Conservation (phyloP, 768 basidiomycete species). For the Suillus americanus region DNA sequence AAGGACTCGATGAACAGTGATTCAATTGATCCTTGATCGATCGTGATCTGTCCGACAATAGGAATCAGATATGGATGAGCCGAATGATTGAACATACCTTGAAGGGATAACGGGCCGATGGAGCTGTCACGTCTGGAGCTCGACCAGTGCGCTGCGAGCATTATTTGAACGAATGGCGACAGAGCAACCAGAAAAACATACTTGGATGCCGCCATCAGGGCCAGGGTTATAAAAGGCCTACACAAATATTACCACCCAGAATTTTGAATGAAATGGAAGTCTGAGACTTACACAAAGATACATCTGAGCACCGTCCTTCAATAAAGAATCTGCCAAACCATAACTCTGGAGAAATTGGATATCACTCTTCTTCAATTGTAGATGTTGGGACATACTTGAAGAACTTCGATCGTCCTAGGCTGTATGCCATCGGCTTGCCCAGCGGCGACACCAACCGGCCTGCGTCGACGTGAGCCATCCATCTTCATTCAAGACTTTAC, state of each 20-base stretch:
- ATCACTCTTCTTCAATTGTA: not conserved
- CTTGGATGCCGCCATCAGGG: conserved; percentile 60
- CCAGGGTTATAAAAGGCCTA: conserved; percentile 79
- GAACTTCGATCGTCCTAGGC: conserved; percentile 53
- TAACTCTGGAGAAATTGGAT: conserved; percentile 55
- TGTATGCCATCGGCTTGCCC: conserved; percentile 60
- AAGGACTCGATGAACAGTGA: conserved; percentile 42
- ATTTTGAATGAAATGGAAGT: not conserved
- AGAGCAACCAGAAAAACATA: conserved; percentile 17
- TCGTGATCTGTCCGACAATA: conserved; percentile 26
- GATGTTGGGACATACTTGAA: conserved; percentile 38
- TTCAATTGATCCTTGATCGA: conserved; percentile 45
- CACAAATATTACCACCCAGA: not conserved
- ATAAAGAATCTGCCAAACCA: conserved; percentile 64
- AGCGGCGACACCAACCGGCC: conserved; percentile 40
- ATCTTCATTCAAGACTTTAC: not conserved
- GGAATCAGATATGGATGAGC: not conserved
- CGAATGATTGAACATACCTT: conserved; percentile 42
- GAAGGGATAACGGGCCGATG: conserved; percentile 68
- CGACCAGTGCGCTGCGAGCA: conserved; percentile 56
- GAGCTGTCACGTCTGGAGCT: conserved; percentile 58
- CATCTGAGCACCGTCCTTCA: conserved; percentile 67
- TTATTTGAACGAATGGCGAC: not conserved
- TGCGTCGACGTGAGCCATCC: conserved; percentile 12
- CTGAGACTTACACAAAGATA: conserved; percentile 58